Percentiles rank a stretch among this genome's conserved stretches.
Evolutionary conservation across 257 asterid genomes (phyloP).

Genomic region (Primulina huaijiensis): DNA sequence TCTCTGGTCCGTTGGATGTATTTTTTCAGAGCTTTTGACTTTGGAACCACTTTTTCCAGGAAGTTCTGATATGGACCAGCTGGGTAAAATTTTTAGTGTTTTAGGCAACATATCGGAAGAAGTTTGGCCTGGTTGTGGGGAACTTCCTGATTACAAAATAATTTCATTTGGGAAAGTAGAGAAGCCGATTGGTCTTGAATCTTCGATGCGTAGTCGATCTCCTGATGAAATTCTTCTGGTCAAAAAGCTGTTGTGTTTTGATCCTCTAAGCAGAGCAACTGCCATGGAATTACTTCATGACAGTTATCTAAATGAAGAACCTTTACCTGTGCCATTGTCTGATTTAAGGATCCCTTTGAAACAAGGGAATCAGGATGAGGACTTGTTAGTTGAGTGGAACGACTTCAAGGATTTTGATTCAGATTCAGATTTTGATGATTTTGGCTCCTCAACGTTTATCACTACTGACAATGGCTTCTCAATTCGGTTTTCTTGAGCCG

Average conservation of each 20-base stretch:
- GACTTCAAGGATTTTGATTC: slow-evolving; percentile 47
- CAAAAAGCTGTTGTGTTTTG: slow-evolving; percentile 55
- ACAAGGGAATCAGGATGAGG: slow-evolving; percentile 49
- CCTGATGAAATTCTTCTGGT: slow-evolving; percentile 61
- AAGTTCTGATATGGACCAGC: slow-evolving; percentile 84
- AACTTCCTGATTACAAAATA: slow-evolving; percentile 82
- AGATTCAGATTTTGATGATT: slow-evolving; percentile 73
- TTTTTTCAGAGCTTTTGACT: slow-evolving; percentile 76
- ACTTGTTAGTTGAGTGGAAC: slow-evolving; percentile 50
- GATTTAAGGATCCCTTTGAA: slow-evolving; percentile 74
- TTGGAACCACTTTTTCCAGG: slow-evolving; percentile 86
- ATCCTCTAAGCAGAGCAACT: slow-evolving; percentile 74
- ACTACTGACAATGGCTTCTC: slow-evolving; percentile 60
- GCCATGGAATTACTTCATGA: slow-evolving; percentile 78
- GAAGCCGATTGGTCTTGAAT: slow-evolving; percentile 61
- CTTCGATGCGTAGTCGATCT: slow-evolving; percentile 54
- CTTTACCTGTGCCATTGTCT: slow-evolving; percentile 56
- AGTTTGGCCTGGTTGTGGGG: slow-evolving; percentile 76
- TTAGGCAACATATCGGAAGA: slow-evolving; percentile 75
- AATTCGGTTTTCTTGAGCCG: slow-evolving; percentile 51
- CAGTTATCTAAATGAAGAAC: slow-evolving; percentile 80
- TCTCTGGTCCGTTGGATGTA: slow-evolving; percentile 93
- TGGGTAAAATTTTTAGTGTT: slow-evolving; percentile 55
- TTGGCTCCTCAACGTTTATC: slow-evolving; percentile 49
- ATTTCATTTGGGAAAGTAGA: slow-evolving; percentile 74